Evolutionary conservation across 352 stramenopile species (phyloP).

Genomic region (Globisporangium takayamanum): DNA sequence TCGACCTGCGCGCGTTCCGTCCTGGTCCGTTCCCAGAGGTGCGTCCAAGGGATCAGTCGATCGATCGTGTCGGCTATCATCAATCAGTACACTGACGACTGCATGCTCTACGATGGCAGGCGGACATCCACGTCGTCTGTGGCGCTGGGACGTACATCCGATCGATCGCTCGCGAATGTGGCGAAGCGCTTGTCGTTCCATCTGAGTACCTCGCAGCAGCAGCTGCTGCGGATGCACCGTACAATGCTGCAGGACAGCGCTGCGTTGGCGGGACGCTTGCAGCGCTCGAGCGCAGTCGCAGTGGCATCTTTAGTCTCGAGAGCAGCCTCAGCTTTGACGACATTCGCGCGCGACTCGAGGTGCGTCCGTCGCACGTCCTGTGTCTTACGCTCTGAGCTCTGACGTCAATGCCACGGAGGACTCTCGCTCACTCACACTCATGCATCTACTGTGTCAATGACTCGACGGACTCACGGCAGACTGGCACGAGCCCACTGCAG

Average conservation of each 20-base stretch:
- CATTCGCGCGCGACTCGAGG: conserved; percentile 33
- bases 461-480: neutral
- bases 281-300: conserved; percentile 52
- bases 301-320: conserved; percentile 43
- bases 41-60: neutral
- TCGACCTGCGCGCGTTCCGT: conserved; percentile 48
- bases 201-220: conserved; percentile 1
- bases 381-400: neutral
- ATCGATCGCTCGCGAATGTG: conserved; percentile 81
- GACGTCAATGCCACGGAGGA: neutral
- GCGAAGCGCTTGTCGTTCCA: conserved; percentile 51
- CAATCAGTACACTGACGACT: no score
- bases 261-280: conserved; percentile 63
- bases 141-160: conserved; percentile 81
- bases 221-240: conserved; percentile 12
- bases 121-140: conserved; percentile 55
- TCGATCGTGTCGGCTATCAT: no score
- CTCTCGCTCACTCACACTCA: neutral
- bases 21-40: conserved; percentile 60
- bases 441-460: neutral
- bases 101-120: conserved; percentile 7
- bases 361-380: conserved; percentile 13
- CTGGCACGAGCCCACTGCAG: conserved; percentile 23
- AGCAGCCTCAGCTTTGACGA: conserved; percentile 54
- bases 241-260: conserved; percentile 28